Conservation (phyloP, 345 rosid genomes). For the Eucalyptus camaldulensis region DNA sequence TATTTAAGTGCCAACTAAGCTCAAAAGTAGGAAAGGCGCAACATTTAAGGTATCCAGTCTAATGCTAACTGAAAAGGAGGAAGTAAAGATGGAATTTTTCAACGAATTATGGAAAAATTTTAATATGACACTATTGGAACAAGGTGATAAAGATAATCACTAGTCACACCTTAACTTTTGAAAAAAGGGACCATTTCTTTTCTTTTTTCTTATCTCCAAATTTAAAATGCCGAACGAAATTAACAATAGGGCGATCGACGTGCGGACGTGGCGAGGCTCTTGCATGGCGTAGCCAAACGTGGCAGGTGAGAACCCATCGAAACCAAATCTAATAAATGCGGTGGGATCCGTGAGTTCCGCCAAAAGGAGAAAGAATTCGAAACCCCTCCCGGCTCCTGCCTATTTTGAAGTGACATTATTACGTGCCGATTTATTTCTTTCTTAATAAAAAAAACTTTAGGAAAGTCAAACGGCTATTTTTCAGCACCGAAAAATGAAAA, state of each 20-base stretch:
- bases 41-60: background rate
- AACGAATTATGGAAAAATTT: background rate
- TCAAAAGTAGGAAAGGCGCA: background rate
- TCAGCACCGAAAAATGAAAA: background rate
- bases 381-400: background rate
- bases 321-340: background rate
- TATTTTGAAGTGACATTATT: background rate
- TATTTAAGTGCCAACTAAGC: background rate
- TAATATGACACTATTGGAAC: background rate
- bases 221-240: background rate
- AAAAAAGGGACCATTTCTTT: background rate
- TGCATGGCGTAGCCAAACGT: background rate
- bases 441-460: background rate
- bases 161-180: background rate
- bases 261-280: background rate
- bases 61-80: background rate
- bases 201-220: background rate
- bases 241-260: background rate
- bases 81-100: background rate
- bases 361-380: background rate
- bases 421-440: background rate
- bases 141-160: background rate
- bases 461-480: background rate
- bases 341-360: background rate
- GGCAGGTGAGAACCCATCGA: background rate